Evolutionary conservation across 352 stramenopile species (phyloP).

Genomic region (Phytopythium mirpurense): DNA sequence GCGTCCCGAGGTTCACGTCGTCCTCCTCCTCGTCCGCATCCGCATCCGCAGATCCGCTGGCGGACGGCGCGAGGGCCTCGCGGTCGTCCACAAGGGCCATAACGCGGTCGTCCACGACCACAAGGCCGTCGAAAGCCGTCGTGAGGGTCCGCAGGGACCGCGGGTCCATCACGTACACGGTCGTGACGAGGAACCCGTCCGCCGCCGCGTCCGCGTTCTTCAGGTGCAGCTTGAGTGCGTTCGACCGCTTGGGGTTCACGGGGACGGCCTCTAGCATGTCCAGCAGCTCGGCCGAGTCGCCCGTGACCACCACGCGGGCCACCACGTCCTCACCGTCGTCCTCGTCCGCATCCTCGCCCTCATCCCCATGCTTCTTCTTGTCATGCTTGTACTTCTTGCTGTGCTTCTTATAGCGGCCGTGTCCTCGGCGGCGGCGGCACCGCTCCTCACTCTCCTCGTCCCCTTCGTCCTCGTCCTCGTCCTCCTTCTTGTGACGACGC

Average conservation of each 20-base stretch:
- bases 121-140: slow-evolving; percentile 26
- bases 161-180: slow-evolving; percentile 48
- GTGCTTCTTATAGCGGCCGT: too few relatives aligned
- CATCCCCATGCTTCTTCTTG: slow-evolving; percentile 14
- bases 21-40: slow-evolving; percentile 1
- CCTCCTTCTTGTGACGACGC: slow-evolving; percentile 21
- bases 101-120: slow-evolving; percentile 40
- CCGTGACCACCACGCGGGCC: slow-evolving; percentile 45
- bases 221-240: slow-evolving; percentile 46
- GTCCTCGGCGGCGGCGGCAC: background rate
- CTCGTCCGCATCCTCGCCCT: background rate
- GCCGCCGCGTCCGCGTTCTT: slow-evolving; percentile 47
- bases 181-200: slow-evolving; percentile 47
- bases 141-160: slow-evolving; percentile 32
- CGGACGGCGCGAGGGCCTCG: background rate
- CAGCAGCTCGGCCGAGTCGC: slow-evolving; percentile 44
- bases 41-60: background rate
- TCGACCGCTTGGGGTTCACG: slow-evolving; percentile 26
- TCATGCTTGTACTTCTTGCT: background rate
- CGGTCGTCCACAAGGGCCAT: slow-evolving; percentile 24
- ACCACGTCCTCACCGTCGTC: slow-evolving; percentile 24
- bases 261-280: slow-evolving; percentile 35
- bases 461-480: slow-evolving; percentile 13
- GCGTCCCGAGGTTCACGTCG: slow-evolving; percentile 22
- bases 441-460: slow-evolving; percentile 9